Evolutionary conservation across 2,329 filamentous ascomycete genomes (phyloP).

Genomic region (Hirsutella rhossiliensis): DNA sequence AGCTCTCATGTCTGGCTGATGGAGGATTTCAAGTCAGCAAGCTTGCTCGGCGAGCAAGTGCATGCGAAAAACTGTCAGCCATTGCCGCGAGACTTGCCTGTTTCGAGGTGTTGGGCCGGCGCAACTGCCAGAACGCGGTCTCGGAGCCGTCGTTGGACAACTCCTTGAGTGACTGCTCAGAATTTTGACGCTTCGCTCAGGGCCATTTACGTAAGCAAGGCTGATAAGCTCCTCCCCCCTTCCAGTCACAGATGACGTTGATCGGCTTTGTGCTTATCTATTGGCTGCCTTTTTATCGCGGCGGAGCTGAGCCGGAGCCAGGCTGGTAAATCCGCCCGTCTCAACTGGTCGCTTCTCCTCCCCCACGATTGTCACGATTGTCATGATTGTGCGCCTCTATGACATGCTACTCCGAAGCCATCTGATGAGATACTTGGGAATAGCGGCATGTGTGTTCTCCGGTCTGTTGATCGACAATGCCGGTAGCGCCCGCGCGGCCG

Average conservation of each 20-base stretch:
- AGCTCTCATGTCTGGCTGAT: slow-evolving; percentile 15
- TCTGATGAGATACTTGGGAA: no score
- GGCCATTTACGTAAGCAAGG: slow-evolving; percentile 20
- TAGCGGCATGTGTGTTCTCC: no score
- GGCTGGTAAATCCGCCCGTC: no score
- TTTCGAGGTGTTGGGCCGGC: background rate
- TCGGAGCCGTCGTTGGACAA: background rate
- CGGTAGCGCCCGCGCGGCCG: background rate
- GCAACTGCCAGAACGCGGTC: background rate
- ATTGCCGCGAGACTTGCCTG: background rate
- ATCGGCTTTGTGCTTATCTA: background rate
- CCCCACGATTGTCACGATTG: no score
- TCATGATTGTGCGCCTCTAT: no score
- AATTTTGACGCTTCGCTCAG: background rate
- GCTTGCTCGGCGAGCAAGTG: no score
- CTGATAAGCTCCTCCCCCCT: slow-evolving; percentile 3
- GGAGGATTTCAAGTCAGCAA: background rate
- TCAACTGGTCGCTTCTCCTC: no score
- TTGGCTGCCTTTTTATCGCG: background rate
- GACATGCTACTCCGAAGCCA: no score
- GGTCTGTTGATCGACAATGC: background rate
- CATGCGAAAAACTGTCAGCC: background rate
- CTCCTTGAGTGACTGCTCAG: background rate
- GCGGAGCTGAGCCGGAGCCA: no score
- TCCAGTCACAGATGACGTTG: background rate